These are phyloP conservation scores for Monilinia laxa DNA, from an alignment of 2,329 filamentous ascomycete genomes.

Conservation along the genomic window DNA sequence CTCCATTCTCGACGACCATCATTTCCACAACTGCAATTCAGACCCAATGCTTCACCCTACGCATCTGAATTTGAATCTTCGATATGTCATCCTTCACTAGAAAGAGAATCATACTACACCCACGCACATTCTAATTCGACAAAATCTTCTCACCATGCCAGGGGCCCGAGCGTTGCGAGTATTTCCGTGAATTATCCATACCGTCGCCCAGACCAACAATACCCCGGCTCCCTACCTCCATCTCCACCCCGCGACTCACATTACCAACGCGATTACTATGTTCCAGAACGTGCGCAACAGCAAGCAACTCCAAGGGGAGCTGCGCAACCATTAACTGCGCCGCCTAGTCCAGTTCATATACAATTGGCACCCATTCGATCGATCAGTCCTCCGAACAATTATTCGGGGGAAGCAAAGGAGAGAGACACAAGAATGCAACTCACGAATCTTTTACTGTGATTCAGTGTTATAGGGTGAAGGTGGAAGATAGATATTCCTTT, in stretches of 20 bases:
- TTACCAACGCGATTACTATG: constrained; percentile 13
- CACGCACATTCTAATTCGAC: constrained; percentile 12
- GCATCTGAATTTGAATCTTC: constrained; percentile 14
- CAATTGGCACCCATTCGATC: constrained; percentile 38
- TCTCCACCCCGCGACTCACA: constrained; percentile 24
- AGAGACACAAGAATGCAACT: constrained; percentile 40
- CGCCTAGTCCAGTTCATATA: constrained; percentile 34
- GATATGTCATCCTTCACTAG: constrained; percentile 28
- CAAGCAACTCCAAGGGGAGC: constrained; percentile 26
- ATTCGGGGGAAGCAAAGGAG: constrained; percentile 27
- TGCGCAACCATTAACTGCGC: constrained; percentile 34
- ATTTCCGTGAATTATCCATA: constrained; percentile 13
- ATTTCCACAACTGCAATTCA: constrained; percentile 36
- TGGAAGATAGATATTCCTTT: constrained; percentile 12
- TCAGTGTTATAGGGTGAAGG: too few relatives aligned
- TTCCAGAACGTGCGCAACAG: constrained; percentile 30
- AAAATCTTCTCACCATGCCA: constrained; percentile 27
- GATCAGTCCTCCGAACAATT: constrained; percentile 25
- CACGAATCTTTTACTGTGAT: constrained; percentile 33
- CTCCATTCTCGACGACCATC: constrained; percentile 35
- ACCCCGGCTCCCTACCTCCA: constrained; percentile 24
- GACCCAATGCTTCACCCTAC: constrained; percentile 24
- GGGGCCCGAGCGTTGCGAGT: constrained; percentile 27
- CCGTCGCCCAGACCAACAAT: constrained; percentile 23
- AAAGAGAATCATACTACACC: constrained; percentile 27